phyloP scores from a whole-genome alignment of 163 green algal species.

The Trebouxia gelatinosa region DNA sequence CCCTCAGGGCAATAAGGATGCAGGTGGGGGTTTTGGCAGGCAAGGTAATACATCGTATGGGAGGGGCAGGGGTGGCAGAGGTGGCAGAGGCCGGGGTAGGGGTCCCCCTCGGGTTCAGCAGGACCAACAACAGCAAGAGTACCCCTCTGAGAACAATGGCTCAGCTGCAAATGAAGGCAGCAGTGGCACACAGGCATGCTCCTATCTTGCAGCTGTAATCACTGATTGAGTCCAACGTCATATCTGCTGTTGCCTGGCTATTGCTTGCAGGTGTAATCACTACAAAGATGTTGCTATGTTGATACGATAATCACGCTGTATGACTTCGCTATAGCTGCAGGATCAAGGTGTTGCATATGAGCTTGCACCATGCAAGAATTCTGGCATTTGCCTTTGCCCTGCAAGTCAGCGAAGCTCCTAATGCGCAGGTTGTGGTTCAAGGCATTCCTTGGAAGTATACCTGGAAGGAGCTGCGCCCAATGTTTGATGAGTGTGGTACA shows the following conservation, averaged over 20 bases:
- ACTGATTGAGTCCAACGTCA: too few species aligned
- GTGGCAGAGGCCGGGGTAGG: conserved; percentile 2
- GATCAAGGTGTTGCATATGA: too few species aligned
- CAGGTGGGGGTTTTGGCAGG: too few species aligned
- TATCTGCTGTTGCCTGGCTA: too few species aligned
- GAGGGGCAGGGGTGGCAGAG: background rate
- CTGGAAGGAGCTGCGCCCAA: conserved; percentile 77
- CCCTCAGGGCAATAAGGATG: too few species aligned
- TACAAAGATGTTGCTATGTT: too few species aligned
- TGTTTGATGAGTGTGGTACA: conserved; percentile 70
- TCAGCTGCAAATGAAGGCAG: background rate
- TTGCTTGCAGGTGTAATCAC: too few species aligned
- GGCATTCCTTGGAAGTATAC: conserved; percentile 89
- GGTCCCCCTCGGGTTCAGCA: background rate
- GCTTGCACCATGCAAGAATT: too few species aligned
- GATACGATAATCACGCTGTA: background rate
- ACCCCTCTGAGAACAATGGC: background rate
- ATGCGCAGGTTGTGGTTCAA: conserved; percentile 86
- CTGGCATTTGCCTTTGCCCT: background rate
- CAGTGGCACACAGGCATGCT: conserved; percentile 26
- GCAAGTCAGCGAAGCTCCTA: background rate
- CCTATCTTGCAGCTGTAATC: too few species aligned
- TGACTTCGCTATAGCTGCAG: background rate
- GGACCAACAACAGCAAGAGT: background rate
- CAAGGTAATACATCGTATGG: too few species aligned